phyloP scores from a whole-genome alignment of 2,329 filamentous ascomycete species.

The Xylariaceae sp. region DNA sequence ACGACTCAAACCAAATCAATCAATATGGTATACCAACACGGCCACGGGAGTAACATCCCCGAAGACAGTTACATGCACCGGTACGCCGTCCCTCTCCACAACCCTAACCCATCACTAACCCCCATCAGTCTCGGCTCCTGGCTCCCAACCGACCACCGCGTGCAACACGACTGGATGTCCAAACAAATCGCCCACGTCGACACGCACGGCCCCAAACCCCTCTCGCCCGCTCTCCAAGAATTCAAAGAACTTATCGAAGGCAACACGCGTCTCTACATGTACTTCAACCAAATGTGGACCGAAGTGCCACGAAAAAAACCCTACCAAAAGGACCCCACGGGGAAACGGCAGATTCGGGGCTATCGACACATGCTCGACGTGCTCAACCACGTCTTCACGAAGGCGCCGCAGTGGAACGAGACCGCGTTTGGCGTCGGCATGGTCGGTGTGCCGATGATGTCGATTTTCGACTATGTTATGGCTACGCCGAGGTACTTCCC shows the following conservation, averaged over 20 bases:
- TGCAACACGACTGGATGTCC: conserved; percentile 59
- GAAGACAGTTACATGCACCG: conserved; percentile 41
- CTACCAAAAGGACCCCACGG: conserved; percentile 58
- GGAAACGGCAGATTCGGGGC: conserved; percentile 53
- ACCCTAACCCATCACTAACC: background rate
- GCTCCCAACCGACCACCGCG: conserved; percentile 58
- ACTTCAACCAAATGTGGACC: conserved; percentile 62
- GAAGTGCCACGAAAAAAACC: conserved; percentile 58
- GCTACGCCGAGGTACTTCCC: conserved; percentile 41
- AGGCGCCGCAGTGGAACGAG: conserved; percentile 49
- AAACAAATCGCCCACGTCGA: conserved; percentile 52
- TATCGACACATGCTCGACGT: conserved; percentile 62
- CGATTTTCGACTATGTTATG: conserved; percentile 52
- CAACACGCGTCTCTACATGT: conserved; percentile 60
- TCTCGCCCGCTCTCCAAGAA: conserved; percentile 57
- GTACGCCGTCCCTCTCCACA: conserved; percentile 31
- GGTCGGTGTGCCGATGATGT: conserved; percentile 50
- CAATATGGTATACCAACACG: conserved; percentile 47
- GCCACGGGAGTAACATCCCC: conserved; percentile 49
- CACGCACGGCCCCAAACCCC: conserved; percentile 40
- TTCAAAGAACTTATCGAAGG: conserved; percentile 62
- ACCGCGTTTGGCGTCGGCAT: conserved; percentile 47
- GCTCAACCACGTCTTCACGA: conserved; percentile 54
- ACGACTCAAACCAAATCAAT: background rate
- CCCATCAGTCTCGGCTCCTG: conserved; percentile 40